A percentile compares a stretch with the other conserved stretches of the same genome.
Conservation (phyloP, 768 basidiomycete species). For the Leccinum subgranulosum region DNA sequence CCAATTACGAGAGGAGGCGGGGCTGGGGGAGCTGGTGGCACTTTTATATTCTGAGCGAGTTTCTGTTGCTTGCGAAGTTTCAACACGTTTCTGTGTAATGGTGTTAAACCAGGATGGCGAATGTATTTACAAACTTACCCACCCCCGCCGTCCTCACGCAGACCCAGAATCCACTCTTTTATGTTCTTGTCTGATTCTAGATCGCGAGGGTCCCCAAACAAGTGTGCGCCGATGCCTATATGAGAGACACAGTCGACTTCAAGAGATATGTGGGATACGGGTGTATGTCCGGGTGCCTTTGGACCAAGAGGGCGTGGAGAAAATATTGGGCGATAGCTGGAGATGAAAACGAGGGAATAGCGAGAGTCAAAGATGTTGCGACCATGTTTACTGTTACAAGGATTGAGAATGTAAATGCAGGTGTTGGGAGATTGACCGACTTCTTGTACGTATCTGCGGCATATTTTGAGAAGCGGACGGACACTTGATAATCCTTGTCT, state of each 20-base stretch:
- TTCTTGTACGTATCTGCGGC: conserved; percentile 45
- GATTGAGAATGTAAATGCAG: conserved; percentile 1
- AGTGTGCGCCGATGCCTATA: conserved; percentile 40
- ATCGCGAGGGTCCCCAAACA: conserved; percentile 45
- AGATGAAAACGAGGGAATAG: conserved; percentile 46
- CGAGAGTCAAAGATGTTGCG: conserved; percentile 44
- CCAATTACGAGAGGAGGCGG: conserved; percentile 2
- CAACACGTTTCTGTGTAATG: conserved; percentile 37
- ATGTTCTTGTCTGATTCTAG: conserved; percentile 27
- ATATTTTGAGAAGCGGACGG: conserved; percentile 52
- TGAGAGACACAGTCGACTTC: conserved; percentile 45
- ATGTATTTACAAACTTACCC: conserved; percentile 44
- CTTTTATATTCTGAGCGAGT: conserved; percentile 2
- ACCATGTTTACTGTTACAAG: conserved; percentile 19
- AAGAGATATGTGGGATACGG: conserved; percentile 45
- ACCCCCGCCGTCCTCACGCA: conserved; percentile 54
- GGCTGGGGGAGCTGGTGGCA: background rate
- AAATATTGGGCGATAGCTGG: conserved; percentile 49
- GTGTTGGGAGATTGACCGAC: conserved; percentile 27
- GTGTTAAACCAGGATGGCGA: conserved; percentile 2
- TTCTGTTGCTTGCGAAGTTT: conserved; percentile 43
- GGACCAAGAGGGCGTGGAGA: conserved; percentile 47
- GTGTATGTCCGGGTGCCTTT: conserved; percentile 38
- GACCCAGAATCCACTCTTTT: conserved; percentile 51
- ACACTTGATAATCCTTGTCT: conserved; percentile 50